These are phyloP conservation scores for Pyricularia grisea DNA, from an alignment of 2,329 filamentous ascomycete genomes.

Conservation along the genomic window DNA sequence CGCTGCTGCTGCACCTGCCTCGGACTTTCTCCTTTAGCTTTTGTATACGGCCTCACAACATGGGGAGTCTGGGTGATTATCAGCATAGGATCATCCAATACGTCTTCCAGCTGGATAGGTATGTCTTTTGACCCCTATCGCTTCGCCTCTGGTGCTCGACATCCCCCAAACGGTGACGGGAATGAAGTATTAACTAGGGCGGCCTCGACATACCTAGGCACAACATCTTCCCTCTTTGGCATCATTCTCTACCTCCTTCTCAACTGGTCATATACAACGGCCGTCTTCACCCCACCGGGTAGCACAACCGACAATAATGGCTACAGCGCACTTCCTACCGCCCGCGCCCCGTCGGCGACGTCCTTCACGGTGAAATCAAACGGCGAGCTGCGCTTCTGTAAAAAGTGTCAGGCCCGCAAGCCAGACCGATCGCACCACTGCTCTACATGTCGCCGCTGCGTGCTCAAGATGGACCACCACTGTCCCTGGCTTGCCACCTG, in stretches of 20 bases:
- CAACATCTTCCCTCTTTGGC: conserved; percentile 50
- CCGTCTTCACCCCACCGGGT: conserved; percentile 88
- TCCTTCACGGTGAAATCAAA: conserved; percentile 89
- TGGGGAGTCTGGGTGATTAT: conserved; percentile 90
- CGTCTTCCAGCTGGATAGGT: conserved; percentile 49
- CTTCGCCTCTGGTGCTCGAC: neutral
- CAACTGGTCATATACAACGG: conserved; percentile 83
- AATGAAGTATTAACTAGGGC: neutral
- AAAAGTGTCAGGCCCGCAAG: conserved; percentile 92
- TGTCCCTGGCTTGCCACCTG: conserved; percentile 97
- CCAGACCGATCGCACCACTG: conserved; percentile 96
- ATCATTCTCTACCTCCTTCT: conserved; percentile 67
- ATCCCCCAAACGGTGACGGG: neutral
- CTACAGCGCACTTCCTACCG: conserved; percentile 76
- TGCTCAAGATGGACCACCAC: conserved; percentile 99
- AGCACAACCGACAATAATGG: conserved; percentile 54
- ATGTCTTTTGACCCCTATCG: conserved; percentile 15
- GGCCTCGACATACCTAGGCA: conserved; percentile 27
- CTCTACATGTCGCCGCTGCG: conserved; percentile 86
- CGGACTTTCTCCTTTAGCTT: conserved; percentile 77
- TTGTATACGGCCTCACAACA: conserved; percentile 82
- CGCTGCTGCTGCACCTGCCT: conserved; percentile 72
- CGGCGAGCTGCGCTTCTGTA: conserved; percentile 83
- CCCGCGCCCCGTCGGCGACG: conserved; percentile 51
- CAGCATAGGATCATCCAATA: conserved; percentile 54